Percentiles rank a stretch among this genome's conserved stretches.
Evolutionary conservation across 2,329 filamentous ascomycete species (phyloP).

Genomic region (Juglanconis juglandina): DNA sequence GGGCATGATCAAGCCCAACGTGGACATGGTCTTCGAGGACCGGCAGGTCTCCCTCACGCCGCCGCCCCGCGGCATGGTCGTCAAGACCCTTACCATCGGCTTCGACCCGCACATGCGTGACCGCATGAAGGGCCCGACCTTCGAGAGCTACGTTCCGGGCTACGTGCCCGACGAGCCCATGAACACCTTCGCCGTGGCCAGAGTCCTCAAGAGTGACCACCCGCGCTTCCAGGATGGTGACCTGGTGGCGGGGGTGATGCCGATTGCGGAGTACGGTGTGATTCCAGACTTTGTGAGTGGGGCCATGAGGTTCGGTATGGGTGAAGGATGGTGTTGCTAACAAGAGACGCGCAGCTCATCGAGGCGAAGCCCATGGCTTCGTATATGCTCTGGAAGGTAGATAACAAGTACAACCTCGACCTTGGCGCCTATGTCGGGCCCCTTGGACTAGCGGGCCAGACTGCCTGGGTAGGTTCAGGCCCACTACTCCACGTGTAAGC

Average conservation of each 20-base stretch:
- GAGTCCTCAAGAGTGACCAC: slow-evolving; percentile 16
- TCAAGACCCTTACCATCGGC: slow-evolving; percentile 13
- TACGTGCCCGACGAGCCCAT: slow-evolving; percentile 14
- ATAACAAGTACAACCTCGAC: slow-evolving; percentile 64
- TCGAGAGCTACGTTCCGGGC: slow-evolving; percentile 16
- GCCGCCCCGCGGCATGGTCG: slow-evolving; percentile 14
- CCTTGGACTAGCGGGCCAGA: slow-evolving; percentile 74
- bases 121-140: slow-evolving; percentile 16
- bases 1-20: slow-evolving; percentile 9
- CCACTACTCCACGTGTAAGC: too few species aligned
- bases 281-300: slow-evolving; percentile 34
- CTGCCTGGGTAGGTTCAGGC: slow-evolving; percentile 51
- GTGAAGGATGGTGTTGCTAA: background rate
- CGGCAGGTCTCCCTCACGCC: slow-evolving; percentile 8
- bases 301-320: slow-evolving; percentile 21
- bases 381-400: slow-evolving; percentile 40
- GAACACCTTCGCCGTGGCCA: slow-evolving; percentile 9
- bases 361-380: slow-evolving; percentile 12
- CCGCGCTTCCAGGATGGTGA: slow-evolving; percentile 44
- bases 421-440: slow-evolving; percentile 62
- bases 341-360: slow-evolving; percentile 28
- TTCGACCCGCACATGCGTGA: slow-evolving; percentile 19
- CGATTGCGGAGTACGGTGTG: slow-evolving; percentile 61
- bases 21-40: slow-evolving; percentile 14
- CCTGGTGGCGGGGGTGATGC: slow-evolving; percentile 49